Conservation (phyloP, 495 filamentous ascomycete species). For the Sporormia fimetaria region DNA sequence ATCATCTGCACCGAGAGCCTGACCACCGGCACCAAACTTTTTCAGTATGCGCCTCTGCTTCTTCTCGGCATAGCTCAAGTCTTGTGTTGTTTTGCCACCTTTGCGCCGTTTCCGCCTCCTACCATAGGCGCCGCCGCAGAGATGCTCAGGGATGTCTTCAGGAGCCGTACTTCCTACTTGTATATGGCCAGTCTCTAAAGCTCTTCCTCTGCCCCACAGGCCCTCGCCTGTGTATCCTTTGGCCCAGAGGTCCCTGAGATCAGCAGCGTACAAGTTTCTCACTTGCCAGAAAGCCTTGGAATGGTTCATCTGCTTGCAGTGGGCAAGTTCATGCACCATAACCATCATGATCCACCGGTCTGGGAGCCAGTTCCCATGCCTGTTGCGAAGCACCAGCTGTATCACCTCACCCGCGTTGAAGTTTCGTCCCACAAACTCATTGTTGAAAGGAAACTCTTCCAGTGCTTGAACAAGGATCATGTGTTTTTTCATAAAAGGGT, state of each 20-base stretch:
- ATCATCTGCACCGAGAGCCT: slow-evolving; percentile 55
- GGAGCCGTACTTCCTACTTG: slow-evolving; percentile 38
- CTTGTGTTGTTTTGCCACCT: slow-evolving; percentile 33
- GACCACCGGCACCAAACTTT: slow-evolving; percentile 63
- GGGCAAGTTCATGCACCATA: slow-evolving; percentile 71
- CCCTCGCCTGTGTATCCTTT: slow-evolving; percentile 63
- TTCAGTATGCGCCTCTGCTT: slow-evolving; percentile 52
- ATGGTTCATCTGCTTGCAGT: slow-evolving; percentile 80
- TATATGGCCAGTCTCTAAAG: slow-evolving; percentile 45
- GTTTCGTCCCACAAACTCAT: slow-evolving; percentile 65
- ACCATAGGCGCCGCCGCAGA: slow-evolving; percentile 60
- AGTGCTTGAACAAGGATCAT: slow-evolving; percentile 58
- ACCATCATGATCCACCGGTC: slow-evolving; percentile 73
- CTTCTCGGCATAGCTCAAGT: slow-evolving; percentile 49
- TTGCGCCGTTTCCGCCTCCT: slow-evolving; percentile 37
- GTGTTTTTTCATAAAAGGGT: slow-evolving; percentile 61
- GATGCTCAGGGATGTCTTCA: slow-evolving; percentile 47
- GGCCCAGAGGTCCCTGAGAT: slow-evolving; percentile 53
- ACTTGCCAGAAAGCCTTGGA: slow-evolving; percentile 61
- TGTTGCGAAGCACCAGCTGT: slow-evolving; percentile 60
- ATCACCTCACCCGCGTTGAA: slow-evolving; percentile 80
- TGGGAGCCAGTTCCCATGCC: slow-evolving; percentile 54
- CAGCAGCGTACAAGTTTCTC: slow-evolving; percentile 51
- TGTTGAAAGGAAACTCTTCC: slow-evolving; percentile 64
- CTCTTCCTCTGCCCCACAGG: slow-evolving; percentile 58